Conservation (phyloP, 2,329 filamentous ascomycete genomes). For the Tolypocladium tropicale region DNA sequence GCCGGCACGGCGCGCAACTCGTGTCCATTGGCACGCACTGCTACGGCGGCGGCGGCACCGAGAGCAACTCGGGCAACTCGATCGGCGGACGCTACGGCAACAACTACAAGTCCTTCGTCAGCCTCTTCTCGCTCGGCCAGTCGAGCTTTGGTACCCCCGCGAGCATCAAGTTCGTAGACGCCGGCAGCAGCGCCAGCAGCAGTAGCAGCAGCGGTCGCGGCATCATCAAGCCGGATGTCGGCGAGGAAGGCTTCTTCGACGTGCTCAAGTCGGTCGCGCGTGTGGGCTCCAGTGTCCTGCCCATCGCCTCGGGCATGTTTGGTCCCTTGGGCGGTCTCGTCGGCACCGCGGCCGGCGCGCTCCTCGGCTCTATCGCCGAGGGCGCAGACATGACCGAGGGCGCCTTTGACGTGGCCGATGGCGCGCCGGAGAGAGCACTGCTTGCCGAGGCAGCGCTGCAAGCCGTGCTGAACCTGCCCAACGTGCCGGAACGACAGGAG, state of each 20-base stretch:
- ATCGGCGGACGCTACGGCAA: slow-evolving; percentile 12
- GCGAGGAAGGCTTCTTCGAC: background rate
- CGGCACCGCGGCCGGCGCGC: background rate
- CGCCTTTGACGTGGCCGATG: background rate
- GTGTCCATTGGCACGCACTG: slow-evolving; percentile 17
- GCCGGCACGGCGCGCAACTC: background rate
- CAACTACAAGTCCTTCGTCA: slow-evolving; percentile 9
- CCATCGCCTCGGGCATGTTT: background rate
- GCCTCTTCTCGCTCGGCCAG: slow-evolving; percentile 2
- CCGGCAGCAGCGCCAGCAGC: background rate
- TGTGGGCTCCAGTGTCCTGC: background rate
- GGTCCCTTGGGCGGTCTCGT: background rate
- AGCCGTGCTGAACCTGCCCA: background rate
- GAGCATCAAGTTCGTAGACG: background rate
- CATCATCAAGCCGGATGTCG: background rate
- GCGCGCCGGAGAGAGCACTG: background rate
- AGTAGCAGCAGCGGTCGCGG: background rate
- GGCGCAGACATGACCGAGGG: background rate
- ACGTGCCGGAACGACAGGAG: background rate
- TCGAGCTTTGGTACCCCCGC: background rate
- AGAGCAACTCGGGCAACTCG: slow-evolving; percentile 14
- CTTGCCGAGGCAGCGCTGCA: background rate
- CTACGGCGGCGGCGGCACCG: slow-evolving; percentile 10
- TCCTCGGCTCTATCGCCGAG: background rate
- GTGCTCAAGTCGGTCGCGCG: background rate